phyloP scores from a whole-genome alignment of 805 yeast species.

The Candida boidinii region DNA sequence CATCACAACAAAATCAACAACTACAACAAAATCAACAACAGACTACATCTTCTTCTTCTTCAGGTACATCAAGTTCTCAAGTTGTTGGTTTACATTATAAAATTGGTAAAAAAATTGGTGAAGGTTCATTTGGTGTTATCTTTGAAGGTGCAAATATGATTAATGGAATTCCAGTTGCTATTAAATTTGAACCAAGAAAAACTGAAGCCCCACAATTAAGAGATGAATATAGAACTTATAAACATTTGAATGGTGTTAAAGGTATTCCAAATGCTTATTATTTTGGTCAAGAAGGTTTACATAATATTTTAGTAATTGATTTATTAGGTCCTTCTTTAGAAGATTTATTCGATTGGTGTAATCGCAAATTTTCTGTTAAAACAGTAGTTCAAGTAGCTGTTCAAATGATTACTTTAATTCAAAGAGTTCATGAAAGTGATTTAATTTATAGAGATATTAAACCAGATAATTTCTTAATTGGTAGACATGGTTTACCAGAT shows the following conservation, averaged over 20 bases:
- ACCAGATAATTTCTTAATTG: slow-evolving; percentile 94
- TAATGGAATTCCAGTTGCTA: slow-evolving; percentile 90
- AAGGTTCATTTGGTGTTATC: slow-evolving; percentile 96
- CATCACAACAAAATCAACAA: slow-evolving; percentile 4
- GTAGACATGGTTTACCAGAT: slow-evolving; percentile 76
- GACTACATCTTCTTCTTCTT: slow-evolving; percentile 5
- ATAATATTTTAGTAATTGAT: slow-evolving; percentile 90
- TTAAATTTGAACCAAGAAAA: slow-evolving; percentile 94
- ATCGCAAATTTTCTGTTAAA: slow-evolving; percentile 76
- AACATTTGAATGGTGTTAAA: slow-evolving; percentile 67
- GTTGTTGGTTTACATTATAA: slow-evolving; percentile 93
- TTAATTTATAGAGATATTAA: slow-evolving; percentile 94
- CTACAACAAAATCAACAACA: slow-evolving; percentile 7
- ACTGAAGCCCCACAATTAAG: slow-evolving; percentile 96
- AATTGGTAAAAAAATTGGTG: slow-evolving; percentile 96
- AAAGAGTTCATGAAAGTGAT: slow-evolving; percentile 81
- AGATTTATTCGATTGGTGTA: slow-evolving; percentile 98
- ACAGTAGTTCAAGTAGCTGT: slow-evolving; percentile 91
- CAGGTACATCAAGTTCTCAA: slow-evolving; percentile 34
- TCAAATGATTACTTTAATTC: slow-evolving; percentile 87
- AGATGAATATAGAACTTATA: slow-evolving; percentile 95
- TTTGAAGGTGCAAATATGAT: slow-evolving; percentile 92
- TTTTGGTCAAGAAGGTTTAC: slow-evolving; percentile 97
- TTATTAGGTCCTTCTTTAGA: slow-evolving; percentile 92
- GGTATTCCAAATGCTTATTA: slow-evolving; percentile 97